Evolutionary conservation across 208 protist species (phyloP), one percentile per base, ranked within the genome.

Genomic region (Acanthamoeba royreba): DNA sequence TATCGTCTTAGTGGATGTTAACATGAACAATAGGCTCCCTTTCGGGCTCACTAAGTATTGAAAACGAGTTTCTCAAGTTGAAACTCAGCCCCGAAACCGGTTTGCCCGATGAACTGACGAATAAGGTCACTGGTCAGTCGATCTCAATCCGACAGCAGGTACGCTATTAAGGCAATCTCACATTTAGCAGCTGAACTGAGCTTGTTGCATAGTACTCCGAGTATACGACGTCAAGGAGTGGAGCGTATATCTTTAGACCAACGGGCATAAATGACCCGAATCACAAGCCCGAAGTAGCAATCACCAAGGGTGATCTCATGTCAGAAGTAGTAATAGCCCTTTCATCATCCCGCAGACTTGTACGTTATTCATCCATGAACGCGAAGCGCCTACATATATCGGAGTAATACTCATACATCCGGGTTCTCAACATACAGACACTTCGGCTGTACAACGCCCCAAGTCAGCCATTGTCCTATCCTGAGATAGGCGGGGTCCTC

Each of bases 181-280:
- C 19, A 25, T 55, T 55, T 25, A 55, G 49, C 49, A 55, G 9
- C 19, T 55, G 19, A 55, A 55, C 9, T 55, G 19, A 55, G 19
- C 9, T 83, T 0, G 3, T 72, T 2, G 31, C 72, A 40, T 5
- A 55, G 53, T 92, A 81, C n/a, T 19, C 69, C 11, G 55, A 94
- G 92, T 95, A 95, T 38, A 17, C 15, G 17, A 94, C 91, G 17
- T 17, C 5, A 8, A 74, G 86, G 7, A 90, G 83, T 63, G 94
- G 94, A 35, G 61, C 94, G 15, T 95, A 95, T 63, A 40, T 95
- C 31, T 95, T 95, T 63, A 19, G 33, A 8, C 87, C 93, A 5
- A 17, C 72, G 11, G 66, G n/a, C 4, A 45, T 86, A 17, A 17
- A 38, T 7, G 25, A 40, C 1, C 9, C 45, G 11, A 0, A 42